A percentile compares a stretch with the other conserved stretches of the same genome.
phyloP scores from a whole-genome alignment of 2,329 filamentous ascomycete genomes.

The Volutella citrinella region DNA sequence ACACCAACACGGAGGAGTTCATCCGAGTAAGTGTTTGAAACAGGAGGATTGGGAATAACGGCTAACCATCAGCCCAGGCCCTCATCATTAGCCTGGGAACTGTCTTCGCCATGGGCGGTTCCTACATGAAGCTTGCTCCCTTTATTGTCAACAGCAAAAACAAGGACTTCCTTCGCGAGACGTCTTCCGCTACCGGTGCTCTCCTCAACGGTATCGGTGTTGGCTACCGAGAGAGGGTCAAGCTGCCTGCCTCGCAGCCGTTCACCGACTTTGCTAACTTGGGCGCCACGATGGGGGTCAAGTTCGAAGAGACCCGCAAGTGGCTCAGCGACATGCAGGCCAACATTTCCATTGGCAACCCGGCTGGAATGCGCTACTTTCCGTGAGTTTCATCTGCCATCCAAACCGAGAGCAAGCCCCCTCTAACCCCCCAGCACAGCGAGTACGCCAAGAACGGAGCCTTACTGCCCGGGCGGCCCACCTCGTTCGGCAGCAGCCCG shows the following conservation, averaged over 20 bases:
- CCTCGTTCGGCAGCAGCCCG: background rate
- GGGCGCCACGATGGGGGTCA: slow-evolving; percentile 1
- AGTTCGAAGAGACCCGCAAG: slow-evolving; percentile 3
- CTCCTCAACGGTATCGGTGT: slow-evolving; percentile 2
- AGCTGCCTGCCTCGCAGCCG: background rate
- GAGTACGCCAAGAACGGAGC: slow-evolving; percentile 1
- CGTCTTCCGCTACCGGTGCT: background rate
- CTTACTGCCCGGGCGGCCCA: slow-evolving; percentile 1
- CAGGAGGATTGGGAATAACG: too few species aligned
- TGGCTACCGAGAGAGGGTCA: slow-evolving; percentile 1
- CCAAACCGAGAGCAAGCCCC: too few species aligned
- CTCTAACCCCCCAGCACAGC: background rate
- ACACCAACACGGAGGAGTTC: background rate
- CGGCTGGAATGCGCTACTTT: background rate
- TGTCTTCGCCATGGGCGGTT: slow-evolving; percentile 3
- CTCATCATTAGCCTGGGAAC: slow-evolving; percentile 2
- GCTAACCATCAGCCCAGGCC: too few species aligned
- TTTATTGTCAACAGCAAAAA: background rate
- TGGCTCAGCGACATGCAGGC: slow-evolving; percentile 3
- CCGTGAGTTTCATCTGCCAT: background rate
- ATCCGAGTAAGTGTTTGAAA: background rate
- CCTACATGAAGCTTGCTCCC: slow-evolving; percentile 2
- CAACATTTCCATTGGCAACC: slow-evolving; percentile 2
- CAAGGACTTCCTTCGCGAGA: too few species aligned
- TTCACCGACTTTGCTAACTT: slow-evolving; percentile 2